Evolutionary conservation across 2,329 filamentous ascomycete genomes (phyloP), one percentile per base, ranked within the genome.

Genomic region (Juglanconis juglandina): DNA sequence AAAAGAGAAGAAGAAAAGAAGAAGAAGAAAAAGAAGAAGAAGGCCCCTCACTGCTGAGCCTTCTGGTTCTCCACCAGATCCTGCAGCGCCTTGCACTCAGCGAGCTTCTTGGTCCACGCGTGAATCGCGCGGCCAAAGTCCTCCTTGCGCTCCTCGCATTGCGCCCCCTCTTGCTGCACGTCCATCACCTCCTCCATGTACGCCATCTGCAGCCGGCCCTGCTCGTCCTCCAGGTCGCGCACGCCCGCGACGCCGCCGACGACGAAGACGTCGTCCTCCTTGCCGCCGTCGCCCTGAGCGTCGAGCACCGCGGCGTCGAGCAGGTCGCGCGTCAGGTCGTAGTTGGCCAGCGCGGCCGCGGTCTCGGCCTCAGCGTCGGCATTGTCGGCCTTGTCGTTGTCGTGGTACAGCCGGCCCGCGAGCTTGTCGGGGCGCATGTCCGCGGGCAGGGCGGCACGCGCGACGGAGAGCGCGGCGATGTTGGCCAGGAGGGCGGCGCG

Each of bases 51-150:
- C 24, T 24, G 24, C 24, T 24, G 24, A 24, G 24, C 24, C 24
- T 24, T 24, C 39, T 42, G 39, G 10, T 24, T 10, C 46, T 48
- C 59, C 32, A 66, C 56, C 51, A 78, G 66, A 41, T 79, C 73
- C 65, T 78, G 75, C 59, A 95, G 71, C 2, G 84, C 74, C 1
- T 84, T 86, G 67, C 88, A 87, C 61, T 87, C 84, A 1, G 88
- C 88, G 60, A 96, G 79, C 63, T 83, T 84, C 64, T 82, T 81
- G 49, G 93, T 73, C 87, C 90, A 94, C 42, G 74, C 77, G 66
- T 90, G 85, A 30, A 94, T 79, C 0, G 86, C 84, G 1, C 86
- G 84, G 0, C 84, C 87, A 68, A 90, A 90, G 68, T 96, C 90
- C 68, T 85, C 81, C 67, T 83, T 81, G 2, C 86, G 77, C 34